These are phyloP conservation scores for Solanum ahanhuiri DNA, from an alignment of 257 asterid species.

Conservation along the genomic window DNA sequence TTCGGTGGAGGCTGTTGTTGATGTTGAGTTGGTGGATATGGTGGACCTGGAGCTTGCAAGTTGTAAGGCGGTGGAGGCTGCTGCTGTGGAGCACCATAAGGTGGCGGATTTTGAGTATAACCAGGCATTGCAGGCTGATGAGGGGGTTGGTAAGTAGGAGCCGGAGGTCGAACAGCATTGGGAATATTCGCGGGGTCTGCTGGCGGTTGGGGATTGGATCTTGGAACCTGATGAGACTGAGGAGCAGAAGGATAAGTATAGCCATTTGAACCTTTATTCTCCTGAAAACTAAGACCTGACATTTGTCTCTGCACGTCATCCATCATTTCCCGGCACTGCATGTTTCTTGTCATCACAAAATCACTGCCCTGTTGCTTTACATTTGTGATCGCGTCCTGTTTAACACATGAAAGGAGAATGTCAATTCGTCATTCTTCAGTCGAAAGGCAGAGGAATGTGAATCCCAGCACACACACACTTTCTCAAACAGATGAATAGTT, in stretches of 20 bases:
- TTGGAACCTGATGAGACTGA: slow-evolving; percentile 42
- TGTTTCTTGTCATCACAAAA: slow-evolving; percentile 80
- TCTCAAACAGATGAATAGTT: not conserved
- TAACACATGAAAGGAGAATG: not conserved
- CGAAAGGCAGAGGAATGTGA: not conserved
- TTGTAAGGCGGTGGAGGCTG: slow-evolving; percentile 68
- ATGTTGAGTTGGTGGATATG: slow-evolving; percentile 53
- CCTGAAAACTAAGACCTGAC: slow-evolving; percentile 81
- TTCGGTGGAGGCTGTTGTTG: slow-evolving; percentile 40
- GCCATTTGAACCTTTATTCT: slow-evolving; percentile 34
- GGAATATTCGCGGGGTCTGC: slow-evolving; percentile 26
- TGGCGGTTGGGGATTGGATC: slow-evolving; percentile 33
- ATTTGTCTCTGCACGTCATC: slow-evolving; percentile 83
- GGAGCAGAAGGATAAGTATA: slow-evolving; percentile 42
- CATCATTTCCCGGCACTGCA: slow-evolving; percentile 94
- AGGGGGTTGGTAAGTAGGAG: slow-evolving; percentile 46
- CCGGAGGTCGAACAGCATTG: slow-evolving; percentile 21
- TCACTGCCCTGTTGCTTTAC: slow-evolving; percentile 95
- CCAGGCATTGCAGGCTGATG: slow-evolving; percentile 42
- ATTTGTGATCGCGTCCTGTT: slow-evolving; percentile 81
- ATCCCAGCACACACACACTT: not conserved
- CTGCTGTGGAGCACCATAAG: slow-evolving; percentile 43
- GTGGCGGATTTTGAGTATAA: slow-evolving; percentile 51
- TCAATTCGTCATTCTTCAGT: not conserved
- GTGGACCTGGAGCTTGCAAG: slow-evolving; percentile 31